Conservation (phyloP, 2,329 filamentous ascomycete genomes). For the Colletotrichum incanum region DNA sequence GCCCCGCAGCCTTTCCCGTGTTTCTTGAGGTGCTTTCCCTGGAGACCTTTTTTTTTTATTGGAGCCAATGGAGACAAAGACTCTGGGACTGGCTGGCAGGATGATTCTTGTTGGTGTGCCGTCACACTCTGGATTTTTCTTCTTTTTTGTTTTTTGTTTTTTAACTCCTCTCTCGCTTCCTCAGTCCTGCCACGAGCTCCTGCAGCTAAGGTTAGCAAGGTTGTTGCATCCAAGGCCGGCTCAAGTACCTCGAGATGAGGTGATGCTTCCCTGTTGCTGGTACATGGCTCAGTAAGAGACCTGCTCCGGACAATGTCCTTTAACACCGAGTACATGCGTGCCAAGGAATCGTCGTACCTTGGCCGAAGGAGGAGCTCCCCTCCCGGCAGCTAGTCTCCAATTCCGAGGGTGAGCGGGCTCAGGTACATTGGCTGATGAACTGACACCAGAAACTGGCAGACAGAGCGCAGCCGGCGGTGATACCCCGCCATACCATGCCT, state of each 20-base stretch:
- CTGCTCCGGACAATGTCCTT: neutral
- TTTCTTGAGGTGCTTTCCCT: slow-evolving; percentile 17
- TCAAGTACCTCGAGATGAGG: slow-evolving; percentile 3
- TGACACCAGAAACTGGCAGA: neutral
- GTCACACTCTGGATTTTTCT: neutral
- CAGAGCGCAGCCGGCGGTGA: neutral
- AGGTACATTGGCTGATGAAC: neutral
- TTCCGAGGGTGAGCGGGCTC: neutral
- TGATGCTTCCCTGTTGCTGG: neutral
- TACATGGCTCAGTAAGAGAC: neutral
- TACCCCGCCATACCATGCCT: slow-evolving; percentile 1
- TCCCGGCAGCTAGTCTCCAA: neutral
- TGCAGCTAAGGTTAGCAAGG: slow-evolving; percentile 22
- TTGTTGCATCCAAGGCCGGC: neutral
- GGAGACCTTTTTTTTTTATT: neutral
- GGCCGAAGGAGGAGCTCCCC: slow-evolving; percentile 15
- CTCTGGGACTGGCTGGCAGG: neutral
- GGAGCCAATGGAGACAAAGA: neutral
- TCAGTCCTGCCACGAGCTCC: slow-evolving; percentile 10
- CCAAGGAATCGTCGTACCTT: neutral
- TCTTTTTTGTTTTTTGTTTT: neutral
- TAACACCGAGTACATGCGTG: slow-evolving; percentile 10
- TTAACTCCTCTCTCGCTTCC: neutral
- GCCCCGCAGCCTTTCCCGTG: slow-evolving; percentile 6
- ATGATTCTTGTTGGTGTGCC: neutral